A percentile compares a stretch with the other conserved stretches of the same genome.
These are phyloP conservation scores for Wickerhamomyces rabaulensis DNA, from an alignment of 805 yeast genomes.

Conservation along the genomic window DNA sequence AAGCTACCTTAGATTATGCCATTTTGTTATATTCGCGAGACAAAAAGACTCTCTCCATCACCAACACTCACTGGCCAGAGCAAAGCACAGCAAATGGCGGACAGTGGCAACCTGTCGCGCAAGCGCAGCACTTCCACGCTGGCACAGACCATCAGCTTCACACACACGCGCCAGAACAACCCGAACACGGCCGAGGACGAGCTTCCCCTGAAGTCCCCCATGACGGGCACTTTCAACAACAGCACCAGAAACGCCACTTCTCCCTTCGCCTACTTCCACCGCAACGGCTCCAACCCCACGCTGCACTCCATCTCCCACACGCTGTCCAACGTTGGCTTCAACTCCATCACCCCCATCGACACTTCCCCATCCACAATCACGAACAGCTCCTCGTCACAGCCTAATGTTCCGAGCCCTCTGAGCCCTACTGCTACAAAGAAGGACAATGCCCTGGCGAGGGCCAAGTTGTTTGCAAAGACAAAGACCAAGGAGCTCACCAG, in stretches of 20 bases:
- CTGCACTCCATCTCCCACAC: slow-evolving; percentile 20
- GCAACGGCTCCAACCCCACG: slow-evolving; percentile 21
- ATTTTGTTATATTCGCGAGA: no score
- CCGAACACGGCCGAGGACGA: not conserved
- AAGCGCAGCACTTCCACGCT: slow-evolving; percentile 23
- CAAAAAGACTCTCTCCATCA: no score
- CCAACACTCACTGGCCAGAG: no score
- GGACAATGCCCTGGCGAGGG: slow-evolving; percentile 20
- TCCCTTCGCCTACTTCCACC: slow-evolving; percentile 12
- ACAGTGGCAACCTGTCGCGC: slow-evolving; percentile 6
- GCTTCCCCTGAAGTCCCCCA: not conserved
- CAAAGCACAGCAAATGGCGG: no score
- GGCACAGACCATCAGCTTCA: slow-evolving; percentile 24
- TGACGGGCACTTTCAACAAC: not conserved
- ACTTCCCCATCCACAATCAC: slow-evolving; percentile 1
- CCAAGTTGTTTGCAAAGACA: slow-evolving; percentile 22
- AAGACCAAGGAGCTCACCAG: slow-evolving; percentile 22
- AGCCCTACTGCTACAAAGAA: slow-evolving; percentile 14
- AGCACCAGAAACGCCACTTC: not conserved
- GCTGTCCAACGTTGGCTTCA: slow-evolving; percentile 24
- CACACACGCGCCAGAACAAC: slow-evolving; percentile 15
- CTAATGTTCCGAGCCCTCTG: slow-evolving; percentile 1
- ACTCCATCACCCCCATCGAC: slow-evolving; percentile 12
- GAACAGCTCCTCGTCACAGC: not conserved
- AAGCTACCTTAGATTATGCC: no score